Evolutionary conservation across 805 yeast species (phyloP), one percentile per base, ranked within the genome.

Genomic region (Candida endomychidarum): DNA sequence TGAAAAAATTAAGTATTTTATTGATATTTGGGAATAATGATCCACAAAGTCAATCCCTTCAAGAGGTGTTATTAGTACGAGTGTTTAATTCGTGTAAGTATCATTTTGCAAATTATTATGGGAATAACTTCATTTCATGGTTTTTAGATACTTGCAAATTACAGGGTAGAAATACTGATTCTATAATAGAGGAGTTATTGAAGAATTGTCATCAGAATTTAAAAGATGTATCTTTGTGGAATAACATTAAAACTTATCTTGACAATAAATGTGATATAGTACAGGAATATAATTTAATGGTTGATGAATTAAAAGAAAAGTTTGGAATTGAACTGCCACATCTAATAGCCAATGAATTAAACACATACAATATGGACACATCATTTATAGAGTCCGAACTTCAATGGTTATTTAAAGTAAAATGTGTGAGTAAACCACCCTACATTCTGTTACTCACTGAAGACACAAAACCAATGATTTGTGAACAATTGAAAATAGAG

Each of bases 81-180:
- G 37, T 55, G 8, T 41, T 66, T 16, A 52, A 43, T 28, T 60
- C 72, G 21, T 58, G 63, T 49, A 48, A 54, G 18, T 32, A 58
- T 16, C 75, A 69, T 48, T 60, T 51, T 42, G 66, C 70, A 26
- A 69, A 68, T 46, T 69, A 69, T 46, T 60, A 67, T 37, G 72
- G 67, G 1, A 53, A 58, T 21, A 53, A 50, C 36, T 63, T 54
- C 34, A 39, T 66, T n/a, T 47, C 50, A 15, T 67, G 72, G 72
- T 38, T 53, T 5, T 43, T 57, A 4, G 37, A 41, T 4, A 36
- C 60, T 9, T 43, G 41, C 18, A 29, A 20, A 38, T 18, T 34
- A 11, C 7, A 4, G 8, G 34, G 18, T 8, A 12, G 2, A 5
- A 25, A 35, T 14, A n/a, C 14, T 33, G 8, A 20, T 27, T 10